A percentile compares a stretch with the other conserved stretches of the same genome.
These are phyloP conservation scores for Fraxinus quadrangulata DNA, from an alignment of 257 asterid species.

Conservation along the genomic window DNA sequence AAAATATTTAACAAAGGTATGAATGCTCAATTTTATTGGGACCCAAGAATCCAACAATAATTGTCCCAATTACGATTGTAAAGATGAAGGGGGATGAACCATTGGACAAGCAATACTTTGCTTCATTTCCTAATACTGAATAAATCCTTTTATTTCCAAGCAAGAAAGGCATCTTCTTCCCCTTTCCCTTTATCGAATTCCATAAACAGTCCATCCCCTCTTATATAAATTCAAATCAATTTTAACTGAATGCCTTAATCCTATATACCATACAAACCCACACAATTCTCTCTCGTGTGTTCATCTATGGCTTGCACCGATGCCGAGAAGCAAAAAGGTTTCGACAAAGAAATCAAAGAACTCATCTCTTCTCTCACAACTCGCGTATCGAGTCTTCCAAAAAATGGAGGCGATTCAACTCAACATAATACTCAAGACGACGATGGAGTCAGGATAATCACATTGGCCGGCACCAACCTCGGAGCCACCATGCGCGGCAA, in stretches of 20 bases:
- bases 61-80: too few species aligned
- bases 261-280: background rate
- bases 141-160: constrained; percentile 43
- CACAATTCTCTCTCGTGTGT: background rate
- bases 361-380: constrained; percentile 63
- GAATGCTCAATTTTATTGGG: too few species aligned
- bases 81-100: constrained; percentile 30
- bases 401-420: constrained; percentile 36
- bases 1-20: too few species aligned
- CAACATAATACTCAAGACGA: constrained; percentile 39
- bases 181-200: constrained; percentile 25
- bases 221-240: constrained; percentile 31
- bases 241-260: background rate
- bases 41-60: too few species aligned
- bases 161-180: constrained; percentile 32
- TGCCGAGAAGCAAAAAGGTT: constrained; percentile 44
- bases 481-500: constrained; percentile 94
- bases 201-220: constrained; percentile 7
- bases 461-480: constrained; percentile 74
- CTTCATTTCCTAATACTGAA: constrained; percentile 27
- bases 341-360: constrained; percentile 62
- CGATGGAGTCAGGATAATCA: constrained; percentile 66
- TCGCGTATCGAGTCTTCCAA: constrained; percentile 47
- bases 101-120: constrained; percentile 45
- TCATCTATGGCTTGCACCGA: constrained; percentile 11